These are phyloP conservation scores for Xylariales sp. DNA, from an alignment of 2,329 filamentous ascomycete species.

Conservation along the genomic window DNA sequence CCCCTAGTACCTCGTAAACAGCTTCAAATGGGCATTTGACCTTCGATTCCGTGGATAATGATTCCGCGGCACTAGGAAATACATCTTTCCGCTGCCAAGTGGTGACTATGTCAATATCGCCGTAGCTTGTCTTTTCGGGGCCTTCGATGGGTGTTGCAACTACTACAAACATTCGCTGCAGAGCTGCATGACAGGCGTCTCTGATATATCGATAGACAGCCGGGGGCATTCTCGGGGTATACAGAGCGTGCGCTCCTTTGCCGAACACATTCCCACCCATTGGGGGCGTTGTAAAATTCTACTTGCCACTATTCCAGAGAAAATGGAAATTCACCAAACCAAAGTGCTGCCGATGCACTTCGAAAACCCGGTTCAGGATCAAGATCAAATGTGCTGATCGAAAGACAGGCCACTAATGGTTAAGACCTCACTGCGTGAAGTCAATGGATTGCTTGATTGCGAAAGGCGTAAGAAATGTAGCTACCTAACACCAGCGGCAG, in stretches of 20 bases:
- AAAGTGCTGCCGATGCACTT: neutral
- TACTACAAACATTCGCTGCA: slow-evolving; percentile 46
- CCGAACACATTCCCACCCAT: slow-evolving; percentile 67
- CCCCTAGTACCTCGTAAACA: slow-evolving; percentile 39
- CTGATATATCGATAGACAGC: slow-evolving; percentile 52
- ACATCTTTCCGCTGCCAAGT: slow-evolving; percentile 23
- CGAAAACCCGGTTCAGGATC: too few relatives aligned
- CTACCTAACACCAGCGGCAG: too few relatives aligned
- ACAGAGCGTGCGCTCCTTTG: slow-evolving; percentile 38
- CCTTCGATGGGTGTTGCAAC: slow-evolving; percentile 63
- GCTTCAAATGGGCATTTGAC: slow-evolving; percentile 13
- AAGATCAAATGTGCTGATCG: too few relatives aligned
- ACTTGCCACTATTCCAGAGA: too few relatives aligned
- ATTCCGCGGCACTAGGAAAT: slow-evolving; percentile 6
- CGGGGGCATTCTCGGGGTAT: slow-evolving; percentile 62
- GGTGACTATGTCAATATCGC: slow-evolving; percentile 71
- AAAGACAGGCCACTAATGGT: too few relatives aligned
- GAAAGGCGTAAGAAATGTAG: too few relatives aligned
- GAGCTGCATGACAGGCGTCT: slow-evolving; percentile 35
- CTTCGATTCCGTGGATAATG: neutral
- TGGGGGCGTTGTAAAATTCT: too few relatives aligned
- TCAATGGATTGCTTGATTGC: too few relatives aligned
- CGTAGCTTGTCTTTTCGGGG: slow-evolving; percentile 60
- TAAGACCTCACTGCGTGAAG: too few relatives aligned
- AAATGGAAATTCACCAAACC: too few relatives aligned